Evolutionary conservation across 495 filamentous ascomycete genomes (phyloP), one percentile per base, ranked within the genome.

Genomic region (Aspergillus baeticus): DNA sequence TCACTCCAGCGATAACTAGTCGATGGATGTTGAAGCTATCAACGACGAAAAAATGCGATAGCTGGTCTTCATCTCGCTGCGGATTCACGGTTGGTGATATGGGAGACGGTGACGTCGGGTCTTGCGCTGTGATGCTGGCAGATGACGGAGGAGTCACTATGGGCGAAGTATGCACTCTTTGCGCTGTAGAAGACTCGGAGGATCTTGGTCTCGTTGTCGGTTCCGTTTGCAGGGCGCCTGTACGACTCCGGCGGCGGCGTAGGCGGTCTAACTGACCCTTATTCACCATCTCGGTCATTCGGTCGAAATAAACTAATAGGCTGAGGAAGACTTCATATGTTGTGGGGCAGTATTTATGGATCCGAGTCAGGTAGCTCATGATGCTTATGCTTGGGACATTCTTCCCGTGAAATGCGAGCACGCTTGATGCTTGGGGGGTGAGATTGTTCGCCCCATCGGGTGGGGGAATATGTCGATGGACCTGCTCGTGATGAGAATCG

Each of bases 11-110:
- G 70, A 99, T 99, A 42, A 98, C 92, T 51, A 99, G 76, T 23
- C 94, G 87, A 64, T 99, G 94, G 60, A 99, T 99, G 72, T 99
- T 99, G 72, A 94, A 99, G 69, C 93, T 97, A 75, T 99, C 94
- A 2, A 98, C 94, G 44, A 98, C 93, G 65, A 99, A 99, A 63
- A 92, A 97, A 61, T 91, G 84, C 42, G 87, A 81, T 53, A 89
- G 73, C 51, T 76, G 77, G 47, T 87, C 86, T 0, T 81, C 76
- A 60, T 85, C 84, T 0, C 71, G 69, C 46, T 71, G 69, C 2
- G 74, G 68, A 18, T 69, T 60, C 41, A 76, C 39, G 6, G 64
- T 63, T 1, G 74, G 70, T 5, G 70, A 75, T 33, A 69, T 62
- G 20, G 72, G 64, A 23, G 69, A 63, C 10, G 70, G 62, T 17